Evolutionary conservation across 345 rosid genomes (phyloP).

Genomic region (Xanthoceras sorbifolium): DNA sequence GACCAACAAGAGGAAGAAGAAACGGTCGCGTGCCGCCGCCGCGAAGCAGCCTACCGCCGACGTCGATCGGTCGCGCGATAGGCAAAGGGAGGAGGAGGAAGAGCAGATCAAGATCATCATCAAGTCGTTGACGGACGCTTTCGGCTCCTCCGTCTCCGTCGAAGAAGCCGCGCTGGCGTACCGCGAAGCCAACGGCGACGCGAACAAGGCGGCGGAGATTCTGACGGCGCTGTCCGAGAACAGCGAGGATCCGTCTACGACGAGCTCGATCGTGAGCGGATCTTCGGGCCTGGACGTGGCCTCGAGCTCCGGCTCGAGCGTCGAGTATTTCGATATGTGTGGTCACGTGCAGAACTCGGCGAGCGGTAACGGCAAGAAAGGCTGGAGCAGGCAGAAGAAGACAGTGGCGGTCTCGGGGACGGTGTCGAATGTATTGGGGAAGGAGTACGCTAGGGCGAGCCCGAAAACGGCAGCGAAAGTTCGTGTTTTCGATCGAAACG

Average conservation of each 20-base stretch:
- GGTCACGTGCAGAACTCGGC: slow-evolving; percentile 24
- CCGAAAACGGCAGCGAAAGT: slow-evolving; percentile 30
- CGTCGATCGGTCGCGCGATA: slow-evolving; percentile 13
- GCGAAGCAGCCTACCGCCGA: slow-evolving; percentile 10
- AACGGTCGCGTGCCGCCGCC: slow-evolving; percentile 29
- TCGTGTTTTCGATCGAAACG: slow-evolving; percentile 28
- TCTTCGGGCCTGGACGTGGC: slow-evolving; percentile 46
- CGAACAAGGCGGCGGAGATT: slow-evolving; percentile 48
- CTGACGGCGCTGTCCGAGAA: slow-evolving; percentile 35
- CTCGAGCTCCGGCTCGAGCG: slow-evolving; percentile 44
- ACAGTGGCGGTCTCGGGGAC: slow-evolving; percentile 76
- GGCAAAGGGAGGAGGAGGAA: slow-evolving; percentile 16
- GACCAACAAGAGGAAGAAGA: slow-evolving; percentile 44
- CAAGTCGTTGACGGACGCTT: slow-evolving; percentile 50
- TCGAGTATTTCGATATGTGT: slow-evolving; percentile 36
- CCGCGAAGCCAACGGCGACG: slow-evolving; percentile 48
- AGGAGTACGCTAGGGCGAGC: slow-evolving; percentile 63
- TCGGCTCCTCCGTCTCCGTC: slow-evolving; percentile 51
- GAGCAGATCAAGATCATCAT: slow-evolving; percentile 8
- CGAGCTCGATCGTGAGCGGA: slow-evolving; percentile 48
- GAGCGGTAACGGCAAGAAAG: slow-evolving; percentile 29
- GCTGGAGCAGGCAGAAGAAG: slow-evolving; percentile 54
- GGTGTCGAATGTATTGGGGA: slow-evolving; percentile 77
- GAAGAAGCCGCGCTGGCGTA: slow-evolving; percentile 54
- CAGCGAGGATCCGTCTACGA: slow-evolving; percentile 45